phyloP scores from a whole-genome alignment of 345 rosid species.

The Dipteronia sinensis region DNA sequence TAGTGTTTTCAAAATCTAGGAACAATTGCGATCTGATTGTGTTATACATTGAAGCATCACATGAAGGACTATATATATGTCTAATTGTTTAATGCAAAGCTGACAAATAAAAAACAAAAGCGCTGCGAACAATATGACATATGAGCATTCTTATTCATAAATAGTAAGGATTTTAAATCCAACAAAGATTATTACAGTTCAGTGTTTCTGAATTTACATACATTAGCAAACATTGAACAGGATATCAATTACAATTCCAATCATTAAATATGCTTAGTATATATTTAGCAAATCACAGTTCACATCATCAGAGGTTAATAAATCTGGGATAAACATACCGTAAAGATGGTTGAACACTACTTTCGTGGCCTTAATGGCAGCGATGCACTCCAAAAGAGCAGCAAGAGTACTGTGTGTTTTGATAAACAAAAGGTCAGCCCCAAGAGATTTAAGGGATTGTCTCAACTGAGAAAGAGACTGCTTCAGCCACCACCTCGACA shows the following conservation, averaged over 20 bases:
- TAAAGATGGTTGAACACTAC: conserved; percentile 87
- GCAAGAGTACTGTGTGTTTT: conserved; percentile 65
- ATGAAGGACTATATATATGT: not conserved
- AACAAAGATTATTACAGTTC: not conserved
- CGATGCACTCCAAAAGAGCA: conserved; percentile 71
- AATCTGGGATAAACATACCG: conserved; percentile 45
- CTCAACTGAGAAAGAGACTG: conserved; percentile 70
- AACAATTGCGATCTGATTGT: conserved; percentile 2
- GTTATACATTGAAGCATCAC: not conserved
- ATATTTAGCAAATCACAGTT: conserved; percentile 1
- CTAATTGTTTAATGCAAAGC: not conserved
- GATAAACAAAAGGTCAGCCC: conserved; percentile 70
- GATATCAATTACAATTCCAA: not conserved
- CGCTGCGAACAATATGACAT: not conserved
- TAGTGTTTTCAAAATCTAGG: not conserved
- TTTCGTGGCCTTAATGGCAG: conserved; percentile 62
- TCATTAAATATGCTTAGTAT: conserved; percentile 4
- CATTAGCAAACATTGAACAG: not conserved
- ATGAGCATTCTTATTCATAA: not conserved
- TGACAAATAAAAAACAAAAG: not conserved
- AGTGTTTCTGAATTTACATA: not conserved
- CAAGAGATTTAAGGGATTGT: conserved; percentile 73
- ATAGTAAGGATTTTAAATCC: not conserved
- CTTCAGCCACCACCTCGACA: conserved; percentile 98
- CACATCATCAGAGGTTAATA: not conserved